phyloP scores from a whole-genome alignment of 352 stramenopile species.

The Thraustotheca clavata region DNA sequence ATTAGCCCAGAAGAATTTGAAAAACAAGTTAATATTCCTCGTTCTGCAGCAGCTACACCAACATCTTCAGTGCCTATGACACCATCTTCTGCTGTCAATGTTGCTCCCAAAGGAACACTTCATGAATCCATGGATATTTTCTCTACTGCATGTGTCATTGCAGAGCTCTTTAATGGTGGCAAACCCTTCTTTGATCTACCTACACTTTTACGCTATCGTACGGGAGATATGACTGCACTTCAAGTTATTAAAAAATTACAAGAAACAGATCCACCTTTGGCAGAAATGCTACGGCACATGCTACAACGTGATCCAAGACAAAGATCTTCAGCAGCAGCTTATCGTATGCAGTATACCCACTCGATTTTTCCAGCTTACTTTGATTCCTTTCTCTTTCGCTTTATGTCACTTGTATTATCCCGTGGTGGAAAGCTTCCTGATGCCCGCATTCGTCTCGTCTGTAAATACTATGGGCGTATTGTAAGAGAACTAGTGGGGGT shows the following conservation, averaged over 20 bases:
- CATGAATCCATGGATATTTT: slow-evolving; percentile 97
- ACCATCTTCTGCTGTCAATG: slow-evolving; percentile 25
- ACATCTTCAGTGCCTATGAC: slow-evolving; percentile 25
- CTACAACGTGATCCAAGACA: slow-evolving; percentile 85
- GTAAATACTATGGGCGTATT: slow-evolving; percentile 88
- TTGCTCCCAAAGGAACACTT: slow-evolving; percentile 44
- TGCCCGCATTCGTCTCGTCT: slow-evolving; percentile 87
- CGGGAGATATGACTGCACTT: slow-evolving; percentile 59
- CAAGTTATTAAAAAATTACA: slow-evolving; percentile 90
- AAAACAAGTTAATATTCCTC: slow-evolving; percentile 43
- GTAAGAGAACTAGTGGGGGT: slow-evolving; percentile 87
- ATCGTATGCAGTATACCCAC: slow-evolving; percentile 82
- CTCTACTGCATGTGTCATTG: slow-evolving; percentile 95
- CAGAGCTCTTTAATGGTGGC: slow-evolving; percentile 93
- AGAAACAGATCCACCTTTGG: slow-evolving; percentile 52
- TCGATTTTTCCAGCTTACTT: slow-evolving; percentile 79
- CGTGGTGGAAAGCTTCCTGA: slow-evolving; percentile 84
- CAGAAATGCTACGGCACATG: slow-evolving; percentile 91
- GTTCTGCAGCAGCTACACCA: slow-evolving; percentile 49
- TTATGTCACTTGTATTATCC: slow-evolving; percentile 79
- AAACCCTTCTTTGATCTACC: slow-evolving; percentile 93
- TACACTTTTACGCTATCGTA: slow-evolving; percentile 83
- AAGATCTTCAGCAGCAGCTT: slow-evolving; percentile 79
- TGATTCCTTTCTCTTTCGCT: slow-evolving; percentile 82
- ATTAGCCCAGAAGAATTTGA: slow-evolving; percentile 61